A percentile compares a stretch with the other conserved stretches of the same genome.
Evolutionary conservation across 1,284 basidiomycete species (phyloP).

Genomic region (Pascua guehoae): DNA sequence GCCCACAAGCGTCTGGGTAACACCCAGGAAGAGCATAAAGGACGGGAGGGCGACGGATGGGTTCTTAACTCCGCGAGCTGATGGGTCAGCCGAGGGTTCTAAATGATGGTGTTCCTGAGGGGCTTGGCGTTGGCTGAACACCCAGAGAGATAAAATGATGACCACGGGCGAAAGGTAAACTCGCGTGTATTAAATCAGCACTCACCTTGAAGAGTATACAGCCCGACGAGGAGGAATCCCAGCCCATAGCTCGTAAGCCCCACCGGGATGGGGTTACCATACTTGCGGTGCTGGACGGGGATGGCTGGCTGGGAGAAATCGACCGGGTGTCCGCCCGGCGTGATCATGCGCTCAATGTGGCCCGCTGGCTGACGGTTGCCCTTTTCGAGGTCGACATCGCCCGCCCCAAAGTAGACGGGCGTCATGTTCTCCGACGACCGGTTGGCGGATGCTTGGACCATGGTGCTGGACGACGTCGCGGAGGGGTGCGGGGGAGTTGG

Average conservation of each 20-base stretch:
- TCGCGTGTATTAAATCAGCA: too few species aligned
- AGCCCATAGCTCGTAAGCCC: conserved; percentile 13
- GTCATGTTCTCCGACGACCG: background rate
- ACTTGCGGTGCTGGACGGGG: conserved; percentile 23
- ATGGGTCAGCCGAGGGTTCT: too few species aligned
- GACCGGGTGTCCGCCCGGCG: conserved; percentile 23
- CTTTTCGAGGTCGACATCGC: conserved; percentile 15
- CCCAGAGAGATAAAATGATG: conserved; percentile 8
- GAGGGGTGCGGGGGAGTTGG: too few species aligned
- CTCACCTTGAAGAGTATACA: background rate
- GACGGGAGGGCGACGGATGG: too few species aligned
- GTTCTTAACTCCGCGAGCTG: too few species aligned
- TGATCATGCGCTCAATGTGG: conserved; percentile 15
- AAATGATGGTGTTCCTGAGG: too few species aligned
- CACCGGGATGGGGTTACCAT: conserved; percentile 21
- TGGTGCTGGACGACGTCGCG: too few species aligned
- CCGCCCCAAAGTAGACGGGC: conserved; percentile 14
- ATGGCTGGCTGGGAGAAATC: conserved; percentile 23
- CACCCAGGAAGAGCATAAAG: conserved; percentile 13
- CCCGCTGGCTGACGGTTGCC: background rate
- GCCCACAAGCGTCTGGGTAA: conserved; percentile 19
- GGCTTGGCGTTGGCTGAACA: too few species aligned
- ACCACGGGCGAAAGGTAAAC: conserved; percentile 3
- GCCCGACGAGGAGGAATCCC: conserved; percentile 15
- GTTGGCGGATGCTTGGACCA: too few species aligned